Evolutionary conservation across 2,329 filamentous ascomycete species (phyloP).

Genomic region (Fusarium tuaranense): DNA sequence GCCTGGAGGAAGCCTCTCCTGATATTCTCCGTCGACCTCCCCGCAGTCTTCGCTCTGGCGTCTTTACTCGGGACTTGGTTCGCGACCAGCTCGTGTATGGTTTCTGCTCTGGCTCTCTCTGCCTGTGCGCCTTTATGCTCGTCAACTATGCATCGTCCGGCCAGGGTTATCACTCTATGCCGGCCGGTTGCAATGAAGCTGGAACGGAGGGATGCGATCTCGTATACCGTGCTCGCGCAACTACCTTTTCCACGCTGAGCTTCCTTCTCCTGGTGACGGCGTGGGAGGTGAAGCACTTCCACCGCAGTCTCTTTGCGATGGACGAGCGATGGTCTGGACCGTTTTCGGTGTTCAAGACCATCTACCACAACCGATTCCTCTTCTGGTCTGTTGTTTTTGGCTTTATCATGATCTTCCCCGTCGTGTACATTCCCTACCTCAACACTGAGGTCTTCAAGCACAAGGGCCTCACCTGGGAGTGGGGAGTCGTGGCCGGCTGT

Average conservation of each 20-base stretch:
- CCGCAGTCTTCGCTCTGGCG: conserved; percentile 67
- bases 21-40: conserved; percentile 77
- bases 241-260: conserved; percentile 76
- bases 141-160: conserved; percentile 65
- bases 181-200: conserved; percentile 67
- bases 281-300: conserved; percentile 80
- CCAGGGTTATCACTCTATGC: conserved; percentile 61
- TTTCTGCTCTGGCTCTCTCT: conserved; percentile 71
- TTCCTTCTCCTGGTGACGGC: conserved; percentile 76
- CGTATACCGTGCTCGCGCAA: conserved; percentile 74
- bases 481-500: conserved; percentile 73
- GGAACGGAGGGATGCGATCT: conserved; percentile 63
- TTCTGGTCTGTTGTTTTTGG: conserved; percentile 73
- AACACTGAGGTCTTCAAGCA: conserved; percentile 78
- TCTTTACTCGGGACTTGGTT: conserved; percentile 74
- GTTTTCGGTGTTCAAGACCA: conserved; percentile 66
- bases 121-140: conserved; percentile 70
- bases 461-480: conserved; percentile 76
- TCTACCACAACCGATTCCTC: conserved; percentile 76
- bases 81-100: conserved; percentile 76
- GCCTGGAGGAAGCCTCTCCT: conserved; percentile 75
- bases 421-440: conserved; percentile 76
- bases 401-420: conserved; percentile 70
- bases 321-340: conserved; percentile 63
- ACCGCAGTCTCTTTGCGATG: conserved; percentile 77